A percentile compares a stretch with the other conserved stretches of the same genome.
These are phyloP conservation scores for Diaporthe caulivora DNA, from an alignment of 2,329 filamentous ascomycete species.

Conservation along the genomic window DNA sequence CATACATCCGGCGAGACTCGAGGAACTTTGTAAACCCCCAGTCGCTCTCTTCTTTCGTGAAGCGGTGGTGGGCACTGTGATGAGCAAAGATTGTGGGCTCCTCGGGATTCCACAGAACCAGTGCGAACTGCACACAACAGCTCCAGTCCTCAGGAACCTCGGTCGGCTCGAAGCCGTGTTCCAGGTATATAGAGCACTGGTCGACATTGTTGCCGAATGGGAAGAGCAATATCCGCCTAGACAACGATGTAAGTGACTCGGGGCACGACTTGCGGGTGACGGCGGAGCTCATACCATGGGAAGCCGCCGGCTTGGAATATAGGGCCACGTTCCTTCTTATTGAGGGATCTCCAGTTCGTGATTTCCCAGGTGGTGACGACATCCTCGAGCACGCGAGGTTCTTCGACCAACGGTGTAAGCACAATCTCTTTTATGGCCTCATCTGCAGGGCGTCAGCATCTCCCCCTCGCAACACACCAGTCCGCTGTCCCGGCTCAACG, in stretches of 20 bases:
- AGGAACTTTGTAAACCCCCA: conserved; percentile 99
- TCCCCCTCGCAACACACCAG: neutral
- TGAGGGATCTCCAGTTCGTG: conserved; percentile 80
- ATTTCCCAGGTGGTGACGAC: conserved; percentile 88
- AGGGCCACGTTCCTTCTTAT: conserved; percentile 88
- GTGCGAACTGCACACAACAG: conserved; percentile 93
- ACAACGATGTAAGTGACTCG: conserved; percentile 41
- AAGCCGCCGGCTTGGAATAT: conserved; percentile 86
- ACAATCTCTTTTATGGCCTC: conserved; percentile 88
- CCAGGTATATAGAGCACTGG: conserved; percentile 93
- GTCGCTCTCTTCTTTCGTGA: conserved; percentile 95
- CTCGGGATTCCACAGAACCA: conserved; percentile 94
- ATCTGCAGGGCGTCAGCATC: conserved; percentile 61
- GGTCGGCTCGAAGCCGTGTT: conserved; percentile 86
- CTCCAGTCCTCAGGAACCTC: conserved; percentile 93
- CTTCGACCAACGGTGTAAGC: conserved; percentile 78
- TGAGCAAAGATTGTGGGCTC: conserved; percentile 89
- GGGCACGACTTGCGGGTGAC: neutral
- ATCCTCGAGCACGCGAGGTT: conserved; percentile 84
- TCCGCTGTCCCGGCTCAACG: conserved; percentile 44
- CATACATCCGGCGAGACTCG: conserved; percentile 88
- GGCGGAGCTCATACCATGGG: conserved; percentile 77
- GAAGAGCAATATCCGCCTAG: conserved; percentile 93
- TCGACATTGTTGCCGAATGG: conserved; percentile 96
- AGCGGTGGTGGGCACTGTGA: conserved; percentile 90